A percentile compares a stretch with the other conserved stretches of the same genome.
These are phyloP conservation scores for Dillenia suffruticosa DNA, from an alignment of 164 flowering plant genomes.

Conservation along the genomic window DNA sequence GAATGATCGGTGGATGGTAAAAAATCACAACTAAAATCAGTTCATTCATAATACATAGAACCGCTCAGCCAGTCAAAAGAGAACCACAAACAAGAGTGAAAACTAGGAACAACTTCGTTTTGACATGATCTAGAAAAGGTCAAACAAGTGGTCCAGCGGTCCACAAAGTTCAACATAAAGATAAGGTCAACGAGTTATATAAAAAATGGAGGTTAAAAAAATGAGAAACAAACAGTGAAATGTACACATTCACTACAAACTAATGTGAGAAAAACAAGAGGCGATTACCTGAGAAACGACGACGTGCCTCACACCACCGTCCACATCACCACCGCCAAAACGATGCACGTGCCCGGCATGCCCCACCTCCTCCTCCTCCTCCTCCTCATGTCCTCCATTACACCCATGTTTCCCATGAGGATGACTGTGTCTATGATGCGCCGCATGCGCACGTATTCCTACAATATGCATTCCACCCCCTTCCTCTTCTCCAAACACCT, in stretches of 20 bases:
- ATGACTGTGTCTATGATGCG: conserved; percentile 85
- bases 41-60: no score
- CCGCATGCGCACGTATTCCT: conserved; percentile 93
- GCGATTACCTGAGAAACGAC: conserved; percentile 83
- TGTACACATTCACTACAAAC: no score
- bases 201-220: neutral
- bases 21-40: no score
- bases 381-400: conserved; percentile 30
- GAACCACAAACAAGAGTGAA: neutral
- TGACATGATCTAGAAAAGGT: no score
- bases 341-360: conserved; percentile 35
- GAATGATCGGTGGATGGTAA: no score
- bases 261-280: no score
- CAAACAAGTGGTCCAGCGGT: neutral
- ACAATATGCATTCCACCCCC: conserved; percentile 91
- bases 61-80: no score
- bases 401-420: conserved; percentile 53
- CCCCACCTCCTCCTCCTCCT: conserved; percentile 14
- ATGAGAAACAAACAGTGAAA: neutral
- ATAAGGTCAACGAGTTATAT: no score
- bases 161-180: neutral
- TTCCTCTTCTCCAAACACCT: conserved; percentile 73
- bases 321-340: conserved; percentile 32
- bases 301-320: conserved; percentile 57
- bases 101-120: no score